A percentile compares a stretch with the other conserved stretches of the same genome.
Conservation (phyloP, 148 eudicot species). For the Beta vulgaris region DNA sequence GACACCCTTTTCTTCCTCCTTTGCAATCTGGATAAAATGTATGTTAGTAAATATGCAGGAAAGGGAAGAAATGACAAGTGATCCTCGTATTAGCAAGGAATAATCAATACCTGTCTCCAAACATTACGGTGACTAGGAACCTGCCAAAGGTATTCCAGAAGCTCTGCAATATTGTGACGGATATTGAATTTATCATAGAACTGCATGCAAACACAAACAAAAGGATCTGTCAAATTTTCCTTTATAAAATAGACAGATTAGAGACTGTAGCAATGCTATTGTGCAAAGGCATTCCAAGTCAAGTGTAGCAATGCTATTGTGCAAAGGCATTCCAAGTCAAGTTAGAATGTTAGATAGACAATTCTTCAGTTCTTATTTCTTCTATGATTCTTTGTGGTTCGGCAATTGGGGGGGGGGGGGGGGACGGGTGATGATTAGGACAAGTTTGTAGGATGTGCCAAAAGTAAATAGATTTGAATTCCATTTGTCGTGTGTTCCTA, state of each 20-base stretch:
- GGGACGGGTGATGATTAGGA: neutral
- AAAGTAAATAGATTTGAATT: neutral
- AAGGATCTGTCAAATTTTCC: constrained; percentile 4
- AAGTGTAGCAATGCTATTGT: neutral
- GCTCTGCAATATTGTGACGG: constrained; percentile 96
- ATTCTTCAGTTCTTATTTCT: neutral
- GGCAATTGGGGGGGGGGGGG: neutral
- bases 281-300: neutral
- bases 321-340: constrained; percentile 2
- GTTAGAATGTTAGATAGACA: neutral
- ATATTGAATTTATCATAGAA: constrained; percentile 98
- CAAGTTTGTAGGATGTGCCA: neutral
- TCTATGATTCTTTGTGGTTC: neutral
- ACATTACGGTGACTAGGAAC: constrained; percentile 96
- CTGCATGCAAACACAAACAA: constrained; percentile 43
- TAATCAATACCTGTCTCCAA: constrained; percentile 69
- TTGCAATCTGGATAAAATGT: constrained; percentile 66
- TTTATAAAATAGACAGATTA: neutral
- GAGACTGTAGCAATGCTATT: too few species aligned
- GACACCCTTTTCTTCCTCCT: constrained; percentile 95
- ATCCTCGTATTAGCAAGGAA: neutral
- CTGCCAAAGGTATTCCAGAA: constrained; percentile 95
- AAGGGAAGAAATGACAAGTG: neutral
- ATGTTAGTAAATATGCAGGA: constrained; percentile 12
- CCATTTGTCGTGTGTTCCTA: neutral